These are phyloP conservation scores for Umbilicus rupestris DNA, from an alignment of 164 flowering plant genomes.

Conservation along the genomic window DNA sequence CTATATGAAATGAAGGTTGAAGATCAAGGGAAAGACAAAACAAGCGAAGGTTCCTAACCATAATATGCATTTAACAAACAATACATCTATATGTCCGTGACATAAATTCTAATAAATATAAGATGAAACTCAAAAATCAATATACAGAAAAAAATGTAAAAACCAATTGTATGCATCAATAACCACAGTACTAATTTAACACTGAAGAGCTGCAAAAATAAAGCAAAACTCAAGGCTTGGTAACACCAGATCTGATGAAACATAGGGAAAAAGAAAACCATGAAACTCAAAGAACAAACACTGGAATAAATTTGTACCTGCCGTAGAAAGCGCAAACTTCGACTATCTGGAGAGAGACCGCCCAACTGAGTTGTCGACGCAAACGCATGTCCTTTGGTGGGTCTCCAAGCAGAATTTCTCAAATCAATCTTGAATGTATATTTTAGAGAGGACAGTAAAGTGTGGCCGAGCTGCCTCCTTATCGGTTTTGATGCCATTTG, in stretches of 20 bases:
- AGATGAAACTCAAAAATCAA: no score
- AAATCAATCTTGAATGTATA: constrained; percentile 68
- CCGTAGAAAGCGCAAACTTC: constrained; percentile 64
- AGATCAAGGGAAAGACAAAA: neutral
- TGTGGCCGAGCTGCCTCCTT: constrained; percentile 88
- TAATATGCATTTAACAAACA: neutral
- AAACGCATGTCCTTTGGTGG: constrained; percentile 77
- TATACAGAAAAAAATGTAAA: no score
- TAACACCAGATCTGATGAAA: no score
- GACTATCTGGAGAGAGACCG: constrained; percentile 74
- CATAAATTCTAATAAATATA: no score
- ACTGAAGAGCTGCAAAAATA: no score
- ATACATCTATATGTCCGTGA: no score
- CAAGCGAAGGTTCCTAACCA: neutral
- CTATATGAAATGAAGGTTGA: no score
- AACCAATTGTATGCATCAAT: no score
- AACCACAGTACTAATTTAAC: no score
- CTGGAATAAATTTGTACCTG: constrained; percentile 44
- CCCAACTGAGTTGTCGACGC: constrained; percentile 60
- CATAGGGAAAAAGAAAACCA: neutral
- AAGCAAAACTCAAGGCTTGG: no score
- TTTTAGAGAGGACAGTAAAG: constrained; percentile 62
- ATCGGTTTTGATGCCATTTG: constrained; percentile 59
- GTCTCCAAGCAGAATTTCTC: constrained; percentile 71
- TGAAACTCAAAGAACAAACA: neutral